Percentiles rank a stretch among this genome's conserved stretches.
phyloP scores from a whole-genome alignment of 106 monocot genomes.

The Allium fistulosum region DNA sequence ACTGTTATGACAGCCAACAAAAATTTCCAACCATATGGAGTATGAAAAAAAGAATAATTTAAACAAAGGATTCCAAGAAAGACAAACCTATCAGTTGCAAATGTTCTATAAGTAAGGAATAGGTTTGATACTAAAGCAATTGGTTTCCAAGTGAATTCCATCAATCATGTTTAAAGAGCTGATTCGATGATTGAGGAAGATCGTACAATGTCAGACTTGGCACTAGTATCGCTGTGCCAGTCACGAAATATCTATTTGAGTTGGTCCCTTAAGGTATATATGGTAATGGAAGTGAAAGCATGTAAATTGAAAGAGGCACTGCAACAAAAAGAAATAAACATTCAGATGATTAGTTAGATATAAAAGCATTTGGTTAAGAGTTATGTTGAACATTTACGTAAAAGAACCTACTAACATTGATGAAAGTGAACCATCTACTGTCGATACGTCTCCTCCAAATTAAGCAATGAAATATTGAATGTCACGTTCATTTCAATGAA shows the following conservation, averaged over 20 bases:
- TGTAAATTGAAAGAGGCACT: slow-evolving; percentile 86
- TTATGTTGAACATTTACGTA: neutral
- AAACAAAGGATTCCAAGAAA: no score
- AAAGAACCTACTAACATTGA: slow-evolving; percentile 60
- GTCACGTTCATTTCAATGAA: slow-evolving; percentile 74
- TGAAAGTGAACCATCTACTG: slow-evolving; percentile 76
- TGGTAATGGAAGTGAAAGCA: slow-evolving; percentile 79
- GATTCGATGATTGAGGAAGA: slow-evolving; percentile 33
- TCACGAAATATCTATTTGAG: slow-evolving; percentile 49
- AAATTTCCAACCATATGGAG: no score
- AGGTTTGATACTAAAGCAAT: no score
- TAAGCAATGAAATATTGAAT: slow-evolving; percentile 87
- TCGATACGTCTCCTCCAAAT: slow-evolving; percentile 88
- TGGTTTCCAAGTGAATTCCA: neutral
- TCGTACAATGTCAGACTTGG: slow-evolving; percentile 75
- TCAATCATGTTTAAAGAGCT: slow-evolving; percentile 38
- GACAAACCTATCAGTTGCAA: no score
- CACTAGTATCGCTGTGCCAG: slow-evolving; percentile 67
- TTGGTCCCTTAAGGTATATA: slow-evolving; percentile 52
- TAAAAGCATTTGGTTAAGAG: neutral
- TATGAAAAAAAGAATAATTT: no score
- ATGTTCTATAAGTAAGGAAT: no score
- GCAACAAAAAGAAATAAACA: slow-evolving; percentile 19
- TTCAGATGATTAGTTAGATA: neutral
- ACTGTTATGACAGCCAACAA: no score